Evolutionary conservation across 208 protist species (phyloP), one percentile per base, ranked within the genome.

Genomic region (Herpetomonas muscarum): DNA sequence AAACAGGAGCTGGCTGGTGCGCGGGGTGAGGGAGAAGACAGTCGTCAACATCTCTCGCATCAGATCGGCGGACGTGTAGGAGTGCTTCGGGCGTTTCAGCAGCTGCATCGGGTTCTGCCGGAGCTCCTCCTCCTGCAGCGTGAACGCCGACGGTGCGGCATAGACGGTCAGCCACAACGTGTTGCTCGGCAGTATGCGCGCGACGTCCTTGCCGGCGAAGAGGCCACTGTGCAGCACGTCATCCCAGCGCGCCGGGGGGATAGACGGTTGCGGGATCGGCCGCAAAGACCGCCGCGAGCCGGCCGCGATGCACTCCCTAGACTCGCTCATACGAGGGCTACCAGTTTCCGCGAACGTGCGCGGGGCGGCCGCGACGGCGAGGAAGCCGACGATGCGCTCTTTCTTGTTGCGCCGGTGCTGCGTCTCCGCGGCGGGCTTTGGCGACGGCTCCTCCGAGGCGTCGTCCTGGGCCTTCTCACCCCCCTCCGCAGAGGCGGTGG

Each of bases 81-180:
- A 24, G 10, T 25, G 22, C 0, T 36, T n/a, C n/a, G n/a, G n/a
- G n/a, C n/a, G n/a, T n/a, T n/a, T n/a, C n/a, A n/a, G n/a, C n/a
- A n/a, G n/a, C n/a, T n/a, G n/a, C n/a, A n/a, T n/a, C n/a, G n/a
- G n/a, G n/a, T n/a, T n/a, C n/a, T n/a, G n/a, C n/a, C n/a, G n/a
- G n/a, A n/a, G n/a, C n/a, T n/a, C n/a, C n/a, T 62, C 62, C 17
- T 62, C 67, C 48, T 25, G 61, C 17, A 55, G 56, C 71, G 21
- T 67, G 54, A 0, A 80, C 78, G 10, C 68, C 62, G 45, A 90
- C 17, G 41, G 41, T 46, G 37, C 9, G 88, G 57, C 60, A 82
- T 71, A 46, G 19, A 46, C 5, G 54, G 78, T 83, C 26, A 90
- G 54, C 83, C 83, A 91, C 53, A 89, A 50, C 21, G 82, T 90